phyloP scores from a whole-genome alignment of 345 rosid genomes.

The Brassica rapa region DNA sequence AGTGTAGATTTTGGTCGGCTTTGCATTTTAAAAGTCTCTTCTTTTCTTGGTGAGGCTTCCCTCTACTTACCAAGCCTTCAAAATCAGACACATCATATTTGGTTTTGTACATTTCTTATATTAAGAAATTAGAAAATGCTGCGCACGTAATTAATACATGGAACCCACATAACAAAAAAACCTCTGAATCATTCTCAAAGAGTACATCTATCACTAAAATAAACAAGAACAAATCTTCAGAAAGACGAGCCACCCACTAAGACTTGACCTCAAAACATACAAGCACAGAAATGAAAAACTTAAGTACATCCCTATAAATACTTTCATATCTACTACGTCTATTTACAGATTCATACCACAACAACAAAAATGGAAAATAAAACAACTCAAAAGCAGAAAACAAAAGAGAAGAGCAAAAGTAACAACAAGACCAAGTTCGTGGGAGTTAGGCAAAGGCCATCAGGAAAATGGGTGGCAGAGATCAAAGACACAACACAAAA shows the following conservation, averaged over 20 bases:
- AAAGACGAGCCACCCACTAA: not conserved
- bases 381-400: not conserved
- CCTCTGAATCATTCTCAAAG: not conserved
- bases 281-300: not conserved
- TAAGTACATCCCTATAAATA: not conserved
- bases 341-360: not conserved
- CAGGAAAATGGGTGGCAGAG: not conserved
- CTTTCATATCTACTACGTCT: not conserved
- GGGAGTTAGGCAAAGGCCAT: not conserved
- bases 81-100: not conserved
- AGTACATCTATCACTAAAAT: not conserved
- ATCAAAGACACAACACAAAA: not conserved
- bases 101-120: not conserved
- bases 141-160: not conserved
- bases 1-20: not conserved
- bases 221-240: not conserved
- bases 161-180: not conserved
- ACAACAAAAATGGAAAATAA: not conserved
- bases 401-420: not conserved
- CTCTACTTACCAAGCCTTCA: not conserved
- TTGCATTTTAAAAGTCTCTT: not conserved
- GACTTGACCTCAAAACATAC: not conserved
- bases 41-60: not conserved
- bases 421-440: conserved; percentile 1
- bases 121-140: not conserved